Evolutionary conservation across 2,329 filamentous ascomycete species (phyloP).

Genomic region (Pseudogymnoascus sp.): DNA sequence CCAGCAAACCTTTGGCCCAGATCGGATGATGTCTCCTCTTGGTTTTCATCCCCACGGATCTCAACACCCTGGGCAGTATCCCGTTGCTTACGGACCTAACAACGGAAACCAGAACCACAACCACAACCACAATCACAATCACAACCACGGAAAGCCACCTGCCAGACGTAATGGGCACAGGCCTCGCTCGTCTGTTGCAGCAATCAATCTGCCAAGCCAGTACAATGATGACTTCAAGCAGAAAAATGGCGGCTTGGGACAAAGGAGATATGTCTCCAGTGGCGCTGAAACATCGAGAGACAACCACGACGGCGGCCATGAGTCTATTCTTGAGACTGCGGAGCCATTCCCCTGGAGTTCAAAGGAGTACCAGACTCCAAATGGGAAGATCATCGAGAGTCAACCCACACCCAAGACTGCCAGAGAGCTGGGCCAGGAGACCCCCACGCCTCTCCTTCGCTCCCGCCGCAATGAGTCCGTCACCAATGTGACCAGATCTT

Average conservation of each 20-base stretch:
- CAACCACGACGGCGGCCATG: not conserved
- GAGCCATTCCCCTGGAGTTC: not conserved
- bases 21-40: not conserved
- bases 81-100: not conserved
- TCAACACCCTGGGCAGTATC: not conserved
- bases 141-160: not conserved
- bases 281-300: not conserved
- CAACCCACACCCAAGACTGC: not conserved
- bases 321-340: not conserved
- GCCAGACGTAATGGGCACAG: not conserved
- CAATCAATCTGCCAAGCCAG: not conserved
- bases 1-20: not conserved
- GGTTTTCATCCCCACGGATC: not conserved
- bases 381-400: not conserved
- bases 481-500: not conserved
- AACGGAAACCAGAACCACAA: not conserved
- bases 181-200: not conserved
- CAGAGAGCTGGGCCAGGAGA: conserved; percentile 9
- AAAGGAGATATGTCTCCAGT: not conserved
- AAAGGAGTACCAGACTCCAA: not conserved
- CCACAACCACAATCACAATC: not conserved
- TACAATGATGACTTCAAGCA: not conserved
- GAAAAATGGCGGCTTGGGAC: not conserved
- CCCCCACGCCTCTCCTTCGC: not conserved
- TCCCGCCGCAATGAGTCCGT: not conserved